A percentile compares a stretch with the other conserved stretches of the same genome.
Conservation (phyloP, 306 rosid genomes). For the Alnus rubra region DNA sequence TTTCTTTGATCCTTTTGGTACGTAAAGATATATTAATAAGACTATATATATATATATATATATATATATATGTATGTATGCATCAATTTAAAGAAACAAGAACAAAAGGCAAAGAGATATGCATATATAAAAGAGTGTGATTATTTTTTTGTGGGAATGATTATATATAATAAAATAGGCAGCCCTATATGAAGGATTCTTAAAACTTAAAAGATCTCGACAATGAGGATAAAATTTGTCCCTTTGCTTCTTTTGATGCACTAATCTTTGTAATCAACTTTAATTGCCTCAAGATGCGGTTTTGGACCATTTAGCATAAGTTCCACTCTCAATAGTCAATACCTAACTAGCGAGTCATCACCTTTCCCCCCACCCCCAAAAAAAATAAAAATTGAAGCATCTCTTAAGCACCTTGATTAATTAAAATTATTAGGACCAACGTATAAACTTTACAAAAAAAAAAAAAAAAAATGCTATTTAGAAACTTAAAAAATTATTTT, state of each 20-base stretch:
- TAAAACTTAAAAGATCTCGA: conserved; percentile 24
- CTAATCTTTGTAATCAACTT: conserved; percentile 28
- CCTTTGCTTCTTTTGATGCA: conserved; percentile 36
- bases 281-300: conserved; percentile 7
- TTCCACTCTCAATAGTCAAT: conserved; percentile 25
- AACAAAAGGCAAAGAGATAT: not conserved
- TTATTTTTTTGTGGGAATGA: not conserved
- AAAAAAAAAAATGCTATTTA: too few species aligned
- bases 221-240: conserved; percentile 40
- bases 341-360: conserved; percentile 24
- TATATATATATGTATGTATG: too few species aligned
- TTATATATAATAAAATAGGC: not conserved
- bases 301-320: conserved; percentile 33
- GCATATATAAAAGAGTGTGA: not conserved
- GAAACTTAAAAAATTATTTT: too few species aligned
- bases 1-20: too few species aligned
- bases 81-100: not conserved
- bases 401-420: too few species aligned
- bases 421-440: too few species aligned
- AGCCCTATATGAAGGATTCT: conserved; percentile 13
- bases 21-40: too few species aligned
- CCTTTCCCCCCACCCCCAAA: not conserved
- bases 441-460: too few species aligned
- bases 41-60: too few species aligned
- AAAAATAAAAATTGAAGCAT: too few species aligned